Evolutionary conservation across 371 early-diverging fungal genomes (phyloP).

Genomic region (Mortierella sp.): DNA sequence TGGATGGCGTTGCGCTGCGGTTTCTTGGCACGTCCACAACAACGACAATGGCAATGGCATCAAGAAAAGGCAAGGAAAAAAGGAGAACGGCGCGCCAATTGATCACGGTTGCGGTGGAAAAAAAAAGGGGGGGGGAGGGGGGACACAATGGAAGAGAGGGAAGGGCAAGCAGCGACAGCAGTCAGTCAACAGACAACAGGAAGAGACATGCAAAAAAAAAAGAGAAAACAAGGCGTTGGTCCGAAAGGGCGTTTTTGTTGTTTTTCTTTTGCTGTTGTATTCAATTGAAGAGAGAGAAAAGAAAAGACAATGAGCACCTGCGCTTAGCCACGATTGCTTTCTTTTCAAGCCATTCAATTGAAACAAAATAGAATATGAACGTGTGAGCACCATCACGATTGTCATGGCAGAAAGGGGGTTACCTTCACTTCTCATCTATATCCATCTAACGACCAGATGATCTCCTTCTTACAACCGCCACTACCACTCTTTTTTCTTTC

Average conservation of each 20-base stretch:
- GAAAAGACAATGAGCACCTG: neutral
- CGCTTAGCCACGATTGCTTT: slow-evolving; percentile 5
- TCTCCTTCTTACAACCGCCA: neutral
- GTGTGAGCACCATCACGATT: too few relatives aligned
- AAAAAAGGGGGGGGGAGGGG: too few relatives aligned
- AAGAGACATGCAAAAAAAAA: neutral
- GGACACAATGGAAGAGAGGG: neutral
- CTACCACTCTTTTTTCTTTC: neutral
- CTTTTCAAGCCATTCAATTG: neutral
- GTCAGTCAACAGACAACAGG: neutral
- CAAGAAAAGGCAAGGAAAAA: neutral
- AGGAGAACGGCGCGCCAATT: neutral
- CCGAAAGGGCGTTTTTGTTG: slow-evolving; percentile 10
- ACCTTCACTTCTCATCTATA: neutral
- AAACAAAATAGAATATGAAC: too few relatives aligned
- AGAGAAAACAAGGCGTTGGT: neutral
- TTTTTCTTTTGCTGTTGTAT: neutral
- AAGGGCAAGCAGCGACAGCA: neutral
- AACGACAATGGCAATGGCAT: neutral
- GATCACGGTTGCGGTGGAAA: slow-evolving; percentile 2
- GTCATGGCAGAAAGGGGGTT: too few relatives aligned
- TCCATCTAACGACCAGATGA: too few relatives aligned
- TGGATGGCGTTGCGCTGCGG: slow-evolving; percentile 11
- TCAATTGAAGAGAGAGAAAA: neutral
- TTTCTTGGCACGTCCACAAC: neutral